phyloP scores from a whole-genome alignment of 2,329 filamentous ascomycete species.

The Trichophyton equinum region DNA sequence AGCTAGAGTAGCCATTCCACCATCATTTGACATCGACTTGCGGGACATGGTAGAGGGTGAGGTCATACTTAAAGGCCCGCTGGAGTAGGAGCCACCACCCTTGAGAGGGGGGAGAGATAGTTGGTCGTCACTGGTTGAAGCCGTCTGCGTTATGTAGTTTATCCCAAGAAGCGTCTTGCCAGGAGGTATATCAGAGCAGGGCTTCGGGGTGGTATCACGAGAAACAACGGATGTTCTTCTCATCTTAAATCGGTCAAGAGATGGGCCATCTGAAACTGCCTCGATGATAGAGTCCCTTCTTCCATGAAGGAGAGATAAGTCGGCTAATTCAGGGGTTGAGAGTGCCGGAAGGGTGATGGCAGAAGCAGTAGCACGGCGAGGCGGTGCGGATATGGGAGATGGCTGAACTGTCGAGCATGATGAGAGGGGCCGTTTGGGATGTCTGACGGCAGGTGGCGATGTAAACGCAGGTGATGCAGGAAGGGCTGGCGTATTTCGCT shows the following conservation, averaged over 20 bases:
- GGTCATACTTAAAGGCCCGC: not conserved
- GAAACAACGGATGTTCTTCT: not conserved
- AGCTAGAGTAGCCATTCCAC: conserved; percentile 8
- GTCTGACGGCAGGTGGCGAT: conserved; percentile 3
- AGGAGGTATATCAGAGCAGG: not conserved
- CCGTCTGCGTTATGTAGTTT: conserved; percentile 13
- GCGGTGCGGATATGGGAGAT: not conserved
- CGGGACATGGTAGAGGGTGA: conserved; percentile 6
- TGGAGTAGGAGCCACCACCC: conserved; percentile 4
- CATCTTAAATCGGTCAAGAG: conserved; percentile 5
- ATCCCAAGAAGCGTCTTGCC: conserved; percentile 12
- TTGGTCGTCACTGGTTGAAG: conserved; percentile 9
- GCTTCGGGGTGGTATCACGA: not conserved
- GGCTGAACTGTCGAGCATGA: not conserved
- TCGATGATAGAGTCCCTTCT: not conserved
- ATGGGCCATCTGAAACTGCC: not conserved
- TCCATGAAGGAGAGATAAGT: not conserved
- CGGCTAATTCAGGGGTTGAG: conserved; percentile 6
- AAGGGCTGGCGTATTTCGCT: conserved; percentile 10
- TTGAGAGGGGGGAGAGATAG: conserved; percentile 13
- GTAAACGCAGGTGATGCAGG: conserved; percentile 7
- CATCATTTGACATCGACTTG: conserved; percentile 1
- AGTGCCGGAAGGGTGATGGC: not conserved
- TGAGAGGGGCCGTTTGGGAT: conserved; percentile 10
- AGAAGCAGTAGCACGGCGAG: not conserved